phyloP scores from a whole-genome alignment of 257 asterid species.

The Knoxia roxburghii region DNA sequence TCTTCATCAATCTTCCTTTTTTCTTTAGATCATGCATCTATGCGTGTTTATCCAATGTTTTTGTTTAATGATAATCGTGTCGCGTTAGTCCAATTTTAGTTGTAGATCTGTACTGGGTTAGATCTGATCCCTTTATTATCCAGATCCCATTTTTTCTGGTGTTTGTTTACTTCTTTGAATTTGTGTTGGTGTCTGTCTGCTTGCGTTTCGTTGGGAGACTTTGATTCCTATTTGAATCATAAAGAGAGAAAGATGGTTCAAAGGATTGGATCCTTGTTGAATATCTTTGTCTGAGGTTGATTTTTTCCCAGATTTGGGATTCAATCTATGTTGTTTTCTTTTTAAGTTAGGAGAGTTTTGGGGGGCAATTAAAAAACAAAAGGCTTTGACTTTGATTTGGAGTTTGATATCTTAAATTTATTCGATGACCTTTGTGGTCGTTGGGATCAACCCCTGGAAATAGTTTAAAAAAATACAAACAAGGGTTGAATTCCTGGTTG shows the following conservation, averaged over 20 bases:
- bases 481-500: background rate
- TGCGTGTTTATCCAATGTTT: background rate
- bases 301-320: background rate
- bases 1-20: background rate
- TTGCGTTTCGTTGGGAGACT: background rate
- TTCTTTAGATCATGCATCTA: background rate
- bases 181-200: too few relatives aligned
- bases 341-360: background rate
- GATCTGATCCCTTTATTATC: constrained; percentile 11
- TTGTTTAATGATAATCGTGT: background rate
- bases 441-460: background rate
- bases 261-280: background rate
- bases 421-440: background rate
- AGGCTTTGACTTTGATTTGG: background rate
- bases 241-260: background rate
- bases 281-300: too few relatives aligned
- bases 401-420: background rate
- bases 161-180: background rate
- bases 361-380: background rate
- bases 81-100: background rate
- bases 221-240: background rate
- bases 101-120: constrained; percentile 1
- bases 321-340: background rate
- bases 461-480: background rate
- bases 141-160: constrained; percentile 6